Evolutionary conservation across 139 green algal species (phyloP).

Genomic region (Chlorella sp.): DNA sequence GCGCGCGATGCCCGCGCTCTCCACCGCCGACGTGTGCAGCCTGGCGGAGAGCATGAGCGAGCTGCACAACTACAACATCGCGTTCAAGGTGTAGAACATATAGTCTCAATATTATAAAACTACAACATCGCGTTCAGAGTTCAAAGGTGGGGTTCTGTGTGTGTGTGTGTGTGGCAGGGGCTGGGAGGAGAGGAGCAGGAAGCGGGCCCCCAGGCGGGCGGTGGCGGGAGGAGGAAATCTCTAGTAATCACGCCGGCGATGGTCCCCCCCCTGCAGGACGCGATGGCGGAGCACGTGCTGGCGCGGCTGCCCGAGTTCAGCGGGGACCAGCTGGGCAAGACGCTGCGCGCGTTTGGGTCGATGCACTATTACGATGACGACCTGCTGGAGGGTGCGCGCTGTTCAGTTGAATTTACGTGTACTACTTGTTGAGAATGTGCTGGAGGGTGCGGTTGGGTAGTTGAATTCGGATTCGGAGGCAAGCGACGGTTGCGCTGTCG

Average conservation of each 20-base stretch:
- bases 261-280: no score
- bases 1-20: conserved; percentile 14
- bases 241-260: no score
- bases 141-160: neutral
- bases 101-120: no score
- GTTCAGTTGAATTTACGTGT: no score
- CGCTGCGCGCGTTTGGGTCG: conserved; percentile 36
- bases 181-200: neutral
- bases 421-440: no score
- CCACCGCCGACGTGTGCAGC: conserved; percentile 34
- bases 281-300: conserved; percentile 2
- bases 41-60: conserved; percentile 28
- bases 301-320: conserved; percentile 28
- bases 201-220: no score
- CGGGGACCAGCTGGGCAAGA: conserved; percentile 38
- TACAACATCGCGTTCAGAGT: no score
- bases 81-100: no score
- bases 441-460: no score
- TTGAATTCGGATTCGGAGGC: no score
- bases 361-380: conserved; percentile 42
- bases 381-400: conserved; percentile 17
- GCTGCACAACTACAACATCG: conserved; percentile 15
- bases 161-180: neutral
- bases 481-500: no score
- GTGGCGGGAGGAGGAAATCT: no score